Evolutionary conservation across 495 filamentous ascomycete genomes (phyloP), one percentile per base, ranked within the genome.

Genomic region (Penicillium herquei): DNA sequence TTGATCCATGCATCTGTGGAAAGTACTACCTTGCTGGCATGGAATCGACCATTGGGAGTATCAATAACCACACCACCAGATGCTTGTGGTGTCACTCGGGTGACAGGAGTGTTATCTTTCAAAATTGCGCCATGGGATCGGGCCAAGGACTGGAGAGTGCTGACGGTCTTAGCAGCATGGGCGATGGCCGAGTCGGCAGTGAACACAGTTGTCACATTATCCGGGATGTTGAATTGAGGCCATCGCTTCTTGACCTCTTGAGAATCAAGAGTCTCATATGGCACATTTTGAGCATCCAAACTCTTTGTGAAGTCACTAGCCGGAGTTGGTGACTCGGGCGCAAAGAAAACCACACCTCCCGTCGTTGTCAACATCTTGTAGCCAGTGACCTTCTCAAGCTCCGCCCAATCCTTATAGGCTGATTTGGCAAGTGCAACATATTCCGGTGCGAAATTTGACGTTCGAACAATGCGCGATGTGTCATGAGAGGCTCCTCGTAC

Each of bases 1-100:
- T 69, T 67, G 31, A 58, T 65, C 66, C 64, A 69, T 7, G 64
- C 66, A 39, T 69, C 66, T 0, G 66, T 61, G 10, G 66, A 43
- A 8, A 69, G 54, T 32, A 69, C 63, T 45, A 69, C 62, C 34
- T 67, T 69, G 14, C 33, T 26, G 11, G 64, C 64, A 30, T 55
- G 54, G 49, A 67, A 61, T 7, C 47, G 53, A 17, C 64, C 59
- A 7, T 61, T 67, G 2, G 64, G 60, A 7, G 66, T 69, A 18
- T 69, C 46, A 10, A 69, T 67, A 12, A 59, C 48, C 11, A 57
- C 55, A 12, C 54, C 61, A 12, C 60, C 57, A 1, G 57, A 51
- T 7, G 9, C 12, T 13, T 58, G 59, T 4, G 66, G 66, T 16
- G 54, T 56, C 9, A 69, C 46, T 0, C 64, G 63, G 7, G 63